Conservation (phyloP, 2,329 filamentous ascomycete genomes). For the Fusarium sp. region DNA sequence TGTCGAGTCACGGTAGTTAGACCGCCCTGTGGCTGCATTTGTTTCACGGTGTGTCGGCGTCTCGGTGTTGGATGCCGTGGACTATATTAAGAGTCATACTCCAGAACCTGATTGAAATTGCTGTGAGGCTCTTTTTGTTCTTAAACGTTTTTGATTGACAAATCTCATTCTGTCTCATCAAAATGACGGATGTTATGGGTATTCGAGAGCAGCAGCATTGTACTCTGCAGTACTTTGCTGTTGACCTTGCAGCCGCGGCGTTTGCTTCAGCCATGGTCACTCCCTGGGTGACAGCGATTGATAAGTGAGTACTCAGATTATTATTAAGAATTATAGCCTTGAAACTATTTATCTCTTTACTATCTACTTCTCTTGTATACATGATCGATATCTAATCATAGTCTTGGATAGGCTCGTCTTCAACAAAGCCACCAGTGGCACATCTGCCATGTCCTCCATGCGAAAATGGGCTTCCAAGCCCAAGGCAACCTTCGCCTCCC, state of each 20-base stretch:
- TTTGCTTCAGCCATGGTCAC: constrained; percentile 46
- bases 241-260: constrained; percentile 42
- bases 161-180: not conserved
- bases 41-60: constrained; percentile 23
- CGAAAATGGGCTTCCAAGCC: constrained; percentile 43
- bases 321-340: not conserved
- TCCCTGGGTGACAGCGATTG: constrained; percentile 48
- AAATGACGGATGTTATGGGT: constrained; percentile 46
- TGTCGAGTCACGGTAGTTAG: not conserved
- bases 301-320: constrained; percentile 34
- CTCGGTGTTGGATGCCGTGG: constrained; percentile 8
- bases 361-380: not conserved
- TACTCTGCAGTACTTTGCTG: constrained; percentile 46
- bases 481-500: constrained; percentile 37
- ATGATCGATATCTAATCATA: not conserved
- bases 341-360: too few species aligned
- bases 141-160: too few species aligned
- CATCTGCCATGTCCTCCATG: constrained; percentile 41
- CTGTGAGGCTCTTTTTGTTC: too few species aligned
- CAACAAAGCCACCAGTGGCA: constrained; percentile 43
- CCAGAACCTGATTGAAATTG: too few species aligned
- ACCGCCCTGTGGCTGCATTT: not conserved
- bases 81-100: constrained; percentile 34
- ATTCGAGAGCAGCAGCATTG: constrained; percentile 42
- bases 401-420: constrained; percentile 33